Conservation (phyloP, 306 rosid species). For the Betula pendula region DNA sequence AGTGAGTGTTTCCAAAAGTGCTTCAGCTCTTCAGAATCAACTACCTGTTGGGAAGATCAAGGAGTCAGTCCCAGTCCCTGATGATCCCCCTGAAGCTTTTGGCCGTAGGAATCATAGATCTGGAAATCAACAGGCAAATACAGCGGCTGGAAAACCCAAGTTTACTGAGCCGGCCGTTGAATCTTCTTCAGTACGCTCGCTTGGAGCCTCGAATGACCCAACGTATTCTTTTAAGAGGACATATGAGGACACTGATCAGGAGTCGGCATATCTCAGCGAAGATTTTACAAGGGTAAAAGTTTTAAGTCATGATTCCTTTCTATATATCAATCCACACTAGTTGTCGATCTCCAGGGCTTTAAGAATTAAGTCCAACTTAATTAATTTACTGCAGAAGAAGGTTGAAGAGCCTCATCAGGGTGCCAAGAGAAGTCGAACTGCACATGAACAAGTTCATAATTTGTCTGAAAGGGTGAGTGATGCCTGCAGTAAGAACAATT, state of each 20-base stretch:
- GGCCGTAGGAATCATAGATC: conserved; percentile 10
- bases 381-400: conserved; percentile 41
- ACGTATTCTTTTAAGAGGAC: conserved; percentile 12
- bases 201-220: conserved; percentile 52
- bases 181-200: conserved; percentile 43
- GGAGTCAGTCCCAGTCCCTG: too few relatives aligned
- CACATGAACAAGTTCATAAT: conserved; percentile 26
- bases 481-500: neutral
- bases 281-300: conserved; percentile 34
- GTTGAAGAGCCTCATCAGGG: conserved; percentile 37
- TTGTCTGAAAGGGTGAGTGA: conserved; percentile 51
- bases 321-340: neutral
- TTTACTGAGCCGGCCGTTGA: conserved; percentile 11
- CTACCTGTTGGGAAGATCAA: conserved; percentile 26
- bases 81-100: conserved; percentile 33
- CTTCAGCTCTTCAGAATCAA: conserved; percentile 21
- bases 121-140: conserved; percentile 6
- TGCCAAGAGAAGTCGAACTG: conserved; percentile 34
- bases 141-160: conserved; percentile 22
- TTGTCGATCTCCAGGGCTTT: conserved; percentile 17
- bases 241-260: conserved; percentile 41
- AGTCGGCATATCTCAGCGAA: conserved; percentile 36
- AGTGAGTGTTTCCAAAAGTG: conserved; percentile 23
- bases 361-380: conserved; percentile 1
- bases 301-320: neutral